These are phyloP conservation scores for Schwanniomyces vanrijiae DNA, from an alignment of 805 yeast species.

Conservation along the genomic window DNA sequence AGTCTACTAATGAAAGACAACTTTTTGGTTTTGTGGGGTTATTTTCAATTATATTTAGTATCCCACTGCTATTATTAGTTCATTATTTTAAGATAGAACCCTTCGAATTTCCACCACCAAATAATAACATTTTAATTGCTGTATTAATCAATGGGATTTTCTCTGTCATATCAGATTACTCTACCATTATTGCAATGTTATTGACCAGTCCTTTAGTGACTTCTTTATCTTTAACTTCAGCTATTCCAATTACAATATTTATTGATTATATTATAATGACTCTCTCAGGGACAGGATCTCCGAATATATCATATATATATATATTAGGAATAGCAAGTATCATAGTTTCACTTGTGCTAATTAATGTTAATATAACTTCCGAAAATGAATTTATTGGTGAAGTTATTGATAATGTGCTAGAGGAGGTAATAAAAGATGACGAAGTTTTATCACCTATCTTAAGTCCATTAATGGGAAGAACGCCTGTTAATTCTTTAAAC, in stretches of 20 bases:
- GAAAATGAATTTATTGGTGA: conserved; percentile 47
- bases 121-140: conserved; percentile 27
- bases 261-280: conserved; percentile 42
- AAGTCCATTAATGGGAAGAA: conserved; percentile 38
- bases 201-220: conserved; percentile 55
- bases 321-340: conserved; percentile 49
- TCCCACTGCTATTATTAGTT: conserved; percentile 38
- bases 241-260: conserved; percentile 52
- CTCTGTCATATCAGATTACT: conserved; percentile 50
- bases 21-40: conserved; percentile 50
- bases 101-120: conserved; percentile 46
- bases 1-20: conserved; percentile 45
- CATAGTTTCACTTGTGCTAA: conserved; percentile 45
- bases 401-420: conserved; percentile 49
- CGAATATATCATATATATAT: conserved; percentile 29
- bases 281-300: conserved; percentile 18
- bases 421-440: conserved; percentile 47
- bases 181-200: conserved; percentile 50
- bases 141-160: conserved; percentile 44
- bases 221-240: conserved; percentile 50
- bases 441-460: conserved; percentile 47
- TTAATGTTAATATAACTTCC: conserved; percentile 41
- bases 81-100: conserved; percentile 39
- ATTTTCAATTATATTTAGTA: conserved; percentile 35
- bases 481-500: neutral